A percentile compares a stretch with the other conserved stretches of the same genome.
Conservation (phyloP, 2,329 filamentous ascomycete species). For the Fusarium sp. region DNA sequence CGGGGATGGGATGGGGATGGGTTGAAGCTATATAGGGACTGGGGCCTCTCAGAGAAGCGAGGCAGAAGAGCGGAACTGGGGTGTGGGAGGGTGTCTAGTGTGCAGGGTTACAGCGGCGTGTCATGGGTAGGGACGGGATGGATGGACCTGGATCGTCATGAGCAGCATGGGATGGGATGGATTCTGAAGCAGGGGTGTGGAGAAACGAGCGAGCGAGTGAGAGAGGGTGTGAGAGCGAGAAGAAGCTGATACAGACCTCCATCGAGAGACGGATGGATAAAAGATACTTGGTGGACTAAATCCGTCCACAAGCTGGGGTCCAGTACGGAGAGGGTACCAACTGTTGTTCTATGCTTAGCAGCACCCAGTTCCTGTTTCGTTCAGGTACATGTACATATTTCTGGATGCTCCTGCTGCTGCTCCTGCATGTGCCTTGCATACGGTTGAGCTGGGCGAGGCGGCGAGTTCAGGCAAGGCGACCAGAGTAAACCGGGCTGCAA, state of each 20-base stretch:
- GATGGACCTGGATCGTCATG: constrained; percentile 30
- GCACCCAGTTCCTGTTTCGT: constrained; percentile 7
- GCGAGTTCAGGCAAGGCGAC: not conserved
- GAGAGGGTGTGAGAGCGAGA: constrained; percentile 1
- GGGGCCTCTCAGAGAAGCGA: constrained; percentile 20
- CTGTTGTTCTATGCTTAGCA: not conserved
- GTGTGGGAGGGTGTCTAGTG: constrained; percentile 31
- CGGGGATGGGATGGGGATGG: constrained; percentile 19
- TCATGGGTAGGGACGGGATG: constrained; percentile 20
- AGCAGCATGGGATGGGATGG: constrained; percentile 24
- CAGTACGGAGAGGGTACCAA: not conserved
- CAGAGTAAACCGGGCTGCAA: not conserved
- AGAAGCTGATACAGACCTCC: constrained; percentile 35
- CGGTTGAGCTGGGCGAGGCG: not conserved
- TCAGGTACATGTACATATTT: constrained; percentile 19
- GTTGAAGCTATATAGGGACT: constrained; percentile 48
- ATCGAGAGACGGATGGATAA: constrained; percentile 7
- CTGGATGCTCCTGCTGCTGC: constrained; percentile 8
- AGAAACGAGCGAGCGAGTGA: not conserved
- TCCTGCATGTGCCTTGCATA: constrained; percentile 15
- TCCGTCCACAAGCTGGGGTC: constrained; percentile 4
- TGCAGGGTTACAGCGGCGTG: constrained; percentile 1
- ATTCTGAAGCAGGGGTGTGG: constrained; percentile 15
- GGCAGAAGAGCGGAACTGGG: constrained; percentile 20
- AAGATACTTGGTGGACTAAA: constrained; percentile 3